Conservation (phyloP, 2,329 filamentous ascomycete species). For the Diaporthe sp. region DNA sequence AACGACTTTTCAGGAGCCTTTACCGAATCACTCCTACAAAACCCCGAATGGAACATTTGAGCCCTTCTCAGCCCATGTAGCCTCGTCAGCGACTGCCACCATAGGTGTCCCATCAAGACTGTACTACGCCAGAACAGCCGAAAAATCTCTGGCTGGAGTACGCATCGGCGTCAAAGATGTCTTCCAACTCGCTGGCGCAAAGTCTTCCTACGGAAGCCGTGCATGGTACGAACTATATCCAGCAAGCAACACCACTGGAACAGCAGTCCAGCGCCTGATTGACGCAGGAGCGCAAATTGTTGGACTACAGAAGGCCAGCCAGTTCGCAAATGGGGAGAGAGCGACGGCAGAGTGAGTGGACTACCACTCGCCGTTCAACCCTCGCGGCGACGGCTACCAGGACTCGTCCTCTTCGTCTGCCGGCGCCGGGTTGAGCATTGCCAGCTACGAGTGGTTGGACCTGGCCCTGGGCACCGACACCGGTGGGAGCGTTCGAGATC, state of each 20-base stretch:
- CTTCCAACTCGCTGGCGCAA: neutral
- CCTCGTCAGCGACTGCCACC: neutral
- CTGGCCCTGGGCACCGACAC: neutral
- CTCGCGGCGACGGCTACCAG: neutral
- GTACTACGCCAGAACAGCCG: neutral
- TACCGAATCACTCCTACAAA: neutral
- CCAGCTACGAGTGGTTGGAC: conserved; percentile 14
- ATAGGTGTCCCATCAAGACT: neutral
- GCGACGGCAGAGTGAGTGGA: neutral
- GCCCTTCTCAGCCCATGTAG: neutral
- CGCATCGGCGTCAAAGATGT: neutral
- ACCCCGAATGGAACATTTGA: neutral
- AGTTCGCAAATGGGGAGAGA: neutral
- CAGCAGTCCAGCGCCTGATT: neutral
- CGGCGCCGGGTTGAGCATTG: neutral
- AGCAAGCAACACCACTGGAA: neutral
- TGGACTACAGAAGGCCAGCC: neutral
- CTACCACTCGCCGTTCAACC: neutral
- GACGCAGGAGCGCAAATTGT: neutral
- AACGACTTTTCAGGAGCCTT: neutral
- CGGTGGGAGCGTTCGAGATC: neutral
- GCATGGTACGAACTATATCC: neutral
- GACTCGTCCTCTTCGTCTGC: neutral
- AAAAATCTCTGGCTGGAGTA: neutral
- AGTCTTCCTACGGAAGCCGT: neutral